These are phyloP conservation scores for Boletus tomentosulus DNA, from an alignment of 768 basidiomycete genomes.

Conservation along the genomic window DNA sequence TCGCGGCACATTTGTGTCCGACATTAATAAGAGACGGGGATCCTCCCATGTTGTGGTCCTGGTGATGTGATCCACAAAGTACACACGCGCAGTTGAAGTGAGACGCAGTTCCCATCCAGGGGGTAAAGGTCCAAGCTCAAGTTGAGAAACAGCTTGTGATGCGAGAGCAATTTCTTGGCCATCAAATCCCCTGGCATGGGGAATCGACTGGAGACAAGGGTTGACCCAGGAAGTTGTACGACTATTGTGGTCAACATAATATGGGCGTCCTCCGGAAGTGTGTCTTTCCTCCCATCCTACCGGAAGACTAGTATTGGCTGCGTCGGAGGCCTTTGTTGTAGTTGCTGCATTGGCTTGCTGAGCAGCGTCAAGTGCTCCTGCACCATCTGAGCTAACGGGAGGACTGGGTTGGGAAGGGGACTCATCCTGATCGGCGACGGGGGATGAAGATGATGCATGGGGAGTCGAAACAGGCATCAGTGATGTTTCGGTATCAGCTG, in stretches of 20 bases:
- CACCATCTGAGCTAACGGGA: constrained; percentile 34
- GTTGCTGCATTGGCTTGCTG: constrained; percentile 18
- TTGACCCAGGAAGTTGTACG: constrained; percentile 99
- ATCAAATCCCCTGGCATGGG: constrained; percentile 96
- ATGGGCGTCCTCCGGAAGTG: constrained; percentile 97
- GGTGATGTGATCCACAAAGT: constrained; percentile 99
- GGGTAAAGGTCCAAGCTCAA: constrained; percentile 94
- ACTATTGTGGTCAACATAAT: constrained; percentile 99
- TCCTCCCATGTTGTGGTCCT: constrained; percentile 99
- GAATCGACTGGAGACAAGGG: constrained; percentile 91
- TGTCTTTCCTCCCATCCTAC: constrained; percentile 99
- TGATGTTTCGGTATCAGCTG: constrained; percentile 42
- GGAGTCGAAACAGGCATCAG: constrained; percentile 39
- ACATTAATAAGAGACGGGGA: constrained; percentile 87
- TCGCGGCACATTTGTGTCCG: constrained; percentile 96
- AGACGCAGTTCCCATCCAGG: constrained; percentile 99
- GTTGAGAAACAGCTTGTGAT: constrained; percentile 92
- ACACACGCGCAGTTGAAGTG: constrained; percentile 94
- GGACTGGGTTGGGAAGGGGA: constrained; percentile 26
- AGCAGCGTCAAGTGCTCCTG: constrained; percentile 12
- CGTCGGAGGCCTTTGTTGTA: constrained; percentile 35
- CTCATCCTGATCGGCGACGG: constrained; percentile 28
- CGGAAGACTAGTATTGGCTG: constrained; percentile 51
- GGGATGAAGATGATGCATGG: constrained; percentile 22
- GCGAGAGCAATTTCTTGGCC: constrained; percentile 85